Conservation (phyloP, 441 rosid species). For the Rhodomyrtus psidioides region DNA sequence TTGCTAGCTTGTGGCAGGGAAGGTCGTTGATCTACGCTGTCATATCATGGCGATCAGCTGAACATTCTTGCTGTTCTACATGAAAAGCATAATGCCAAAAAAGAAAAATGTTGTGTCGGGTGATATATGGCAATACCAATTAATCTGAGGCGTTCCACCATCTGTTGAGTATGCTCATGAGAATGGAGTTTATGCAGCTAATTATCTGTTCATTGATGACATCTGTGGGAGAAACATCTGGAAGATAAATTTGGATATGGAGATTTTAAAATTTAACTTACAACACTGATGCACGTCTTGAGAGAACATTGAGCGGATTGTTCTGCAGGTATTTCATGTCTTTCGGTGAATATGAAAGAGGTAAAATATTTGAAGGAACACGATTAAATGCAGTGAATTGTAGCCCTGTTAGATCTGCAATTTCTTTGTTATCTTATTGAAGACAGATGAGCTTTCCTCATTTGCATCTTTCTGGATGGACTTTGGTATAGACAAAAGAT, state of each 20-base stretch:
- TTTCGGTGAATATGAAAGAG: rapidly evolving
- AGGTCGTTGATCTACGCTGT: background rate
- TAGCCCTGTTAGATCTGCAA: background rate
- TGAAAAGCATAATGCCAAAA: background rate
- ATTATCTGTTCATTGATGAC: background rate
- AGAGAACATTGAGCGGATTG: background rate
- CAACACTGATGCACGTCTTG: background rate
- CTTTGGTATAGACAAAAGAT: background rate
- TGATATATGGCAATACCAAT: background rate
- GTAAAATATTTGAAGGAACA: background rate
- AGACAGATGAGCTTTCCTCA: too few relatives aligned
- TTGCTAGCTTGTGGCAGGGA: background rate
- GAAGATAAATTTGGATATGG: background rate
- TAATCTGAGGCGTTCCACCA: background rate
- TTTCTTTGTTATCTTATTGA: background rate
- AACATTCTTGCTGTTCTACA: background rate
- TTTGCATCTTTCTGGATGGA: background rate
- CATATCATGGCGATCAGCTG: background rate
- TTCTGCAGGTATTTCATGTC: background rate
- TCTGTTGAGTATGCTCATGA: background rate
- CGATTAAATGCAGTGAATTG: background rate
- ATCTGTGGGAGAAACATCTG: background rate
- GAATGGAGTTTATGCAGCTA: background rate
- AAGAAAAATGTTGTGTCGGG: background rate
- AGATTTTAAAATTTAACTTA: background rate